A percentile compares a stretch with the other conserved stretches of the same genome.
Conservation (phyloP, 139 green algal genomes). For the Chlamydomonas incerta region DNA sequence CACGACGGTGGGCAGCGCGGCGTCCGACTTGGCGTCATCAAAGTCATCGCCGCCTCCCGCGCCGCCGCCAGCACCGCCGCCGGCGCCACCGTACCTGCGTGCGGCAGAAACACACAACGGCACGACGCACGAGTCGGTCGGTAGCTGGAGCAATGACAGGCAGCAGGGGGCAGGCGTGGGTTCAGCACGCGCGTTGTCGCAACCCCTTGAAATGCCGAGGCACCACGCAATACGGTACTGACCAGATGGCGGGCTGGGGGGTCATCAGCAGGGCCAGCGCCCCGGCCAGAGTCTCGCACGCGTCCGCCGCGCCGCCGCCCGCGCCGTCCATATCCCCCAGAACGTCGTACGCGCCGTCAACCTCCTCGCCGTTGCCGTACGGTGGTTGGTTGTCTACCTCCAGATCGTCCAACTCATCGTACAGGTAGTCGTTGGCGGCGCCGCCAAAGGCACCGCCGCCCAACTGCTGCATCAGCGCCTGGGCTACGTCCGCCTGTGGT, state of each 20-base stretch:
- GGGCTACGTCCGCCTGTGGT: slow-evolving; percentile 20
- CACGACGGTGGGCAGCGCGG: slow-evolving; percentile 8
- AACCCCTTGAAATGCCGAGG: too few species aligned
- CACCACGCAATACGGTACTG: too few species aligned
- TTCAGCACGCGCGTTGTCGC: too few species aligned
- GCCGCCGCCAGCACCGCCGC: too few species aligned
- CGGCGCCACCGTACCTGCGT: too few species aligned
- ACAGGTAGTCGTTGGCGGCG: background rate
- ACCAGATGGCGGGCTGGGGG: slow-evolving; percentile 16
- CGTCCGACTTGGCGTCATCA: background rate
- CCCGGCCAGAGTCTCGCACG: background rate
- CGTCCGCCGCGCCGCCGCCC: background rate
- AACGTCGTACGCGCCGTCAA: background rate
- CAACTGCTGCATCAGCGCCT: slow-evolving; percentile 30
- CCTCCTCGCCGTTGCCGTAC: background rate
- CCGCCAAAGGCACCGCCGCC: background rate
- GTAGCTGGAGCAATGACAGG: too few species aligned
- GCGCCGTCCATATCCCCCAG: background rate
- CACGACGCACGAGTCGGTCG: too few species aligned
- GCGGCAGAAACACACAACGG: too few species aligned
- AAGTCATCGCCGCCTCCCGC: too few species aligned
- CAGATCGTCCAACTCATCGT: background rate
- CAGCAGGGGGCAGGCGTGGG: too few species aligned
- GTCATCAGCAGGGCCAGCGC: slow-evolving; percentile 23
- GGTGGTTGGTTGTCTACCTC: background rate